These are phyloP conservation scores for Rhodotorula mucilaginosa DNA, from an alignment of 1,284 basidiomycete genomes.

Conservation along the genomic window DNA sequence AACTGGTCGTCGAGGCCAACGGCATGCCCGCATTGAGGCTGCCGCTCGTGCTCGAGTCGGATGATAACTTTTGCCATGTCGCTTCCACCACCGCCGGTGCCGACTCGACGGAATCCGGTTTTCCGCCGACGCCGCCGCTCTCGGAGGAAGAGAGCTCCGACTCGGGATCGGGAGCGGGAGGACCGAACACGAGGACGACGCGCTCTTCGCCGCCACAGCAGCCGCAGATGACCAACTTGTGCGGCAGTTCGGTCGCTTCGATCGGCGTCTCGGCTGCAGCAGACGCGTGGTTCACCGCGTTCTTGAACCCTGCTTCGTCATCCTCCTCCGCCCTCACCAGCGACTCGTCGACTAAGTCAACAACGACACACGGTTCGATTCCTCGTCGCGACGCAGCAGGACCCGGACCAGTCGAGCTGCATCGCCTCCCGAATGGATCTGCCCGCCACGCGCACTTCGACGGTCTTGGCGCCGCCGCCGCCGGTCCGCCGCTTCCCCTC, in stretches of 20 bases:
- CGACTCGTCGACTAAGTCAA: neutral
- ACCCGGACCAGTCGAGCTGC: constrained; percentile 13
- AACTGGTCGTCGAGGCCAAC: constrained; percentile 17
- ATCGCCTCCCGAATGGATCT: constrained; percentile 5
- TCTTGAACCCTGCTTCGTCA: constrained; percentile 14
- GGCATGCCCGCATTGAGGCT: constrained; percentile 21
- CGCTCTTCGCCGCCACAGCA: neutral
- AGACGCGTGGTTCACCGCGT: constrained; percentile 31
- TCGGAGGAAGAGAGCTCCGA: constrained; percentile 7
- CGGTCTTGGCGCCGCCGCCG: neutral
- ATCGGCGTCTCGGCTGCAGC: constrained; percentile 5
- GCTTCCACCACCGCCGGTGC: neutral
- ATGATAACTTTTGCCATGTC: neutral
- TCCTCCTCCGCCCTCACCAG: neutral
- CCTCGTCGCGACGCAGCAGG: neutral
- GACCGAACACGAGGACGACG: too few relatives aligned
- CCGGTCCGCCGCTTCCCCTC: constrained; percentile 19
- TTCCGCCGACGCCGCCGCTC: constrained; percentile 4
- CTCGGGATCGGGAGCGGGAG: neutral
- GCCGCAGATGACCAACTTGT: constrained; percentile 7
- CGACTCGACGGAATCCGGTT: neutral
- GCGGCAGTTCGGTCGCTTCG: constrained; percentile 16
- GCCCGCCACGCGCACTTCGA: constrained; percentile 33
- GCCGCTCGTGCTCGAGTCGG: constrained; percentile 3
- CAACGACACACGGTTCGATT: neutral